phyloP scores from a whole-genome alignment of 495 filamentous ascomycete genomes.

The Xylaria nigripes region DNA sequence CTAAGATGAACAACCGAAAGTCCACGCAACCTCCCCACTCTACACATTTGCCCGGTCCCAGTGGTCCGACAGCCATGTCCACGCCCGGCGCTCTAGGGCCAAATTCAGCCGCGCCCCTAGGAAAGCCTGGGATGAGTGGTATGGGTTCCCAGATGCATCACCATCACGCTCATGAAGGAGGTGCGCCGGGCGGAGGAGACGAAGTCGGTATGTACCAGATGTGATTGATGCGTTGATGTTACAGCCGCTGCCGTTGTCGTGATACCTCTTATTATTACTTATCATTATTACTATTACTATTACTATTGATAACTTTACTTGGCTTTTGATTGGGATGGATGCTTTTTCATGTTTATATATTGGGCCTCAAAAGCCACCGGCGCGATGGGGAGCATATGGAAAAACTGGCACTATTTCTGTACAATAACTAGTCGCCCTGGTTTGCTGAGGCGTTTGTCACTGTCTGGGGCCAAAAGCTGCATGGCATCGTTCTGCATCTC shows the following conservation, averaged over 20 bases:
- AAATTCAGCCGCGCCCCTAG: conserved; percentile 39
- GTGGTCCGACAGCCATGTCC: conserved; percentile 47
- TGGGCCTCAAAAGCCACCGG: conserved; percentile 24
- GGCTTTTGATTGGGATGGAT: conserved; percentile 23
- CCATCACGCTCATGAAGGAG: conserved; percentile 73
- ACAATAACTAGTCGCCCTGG: conserved; percentile 26
- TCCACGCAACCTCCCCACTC: conserved; percentile 43
- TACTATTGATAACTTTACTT: conserved; percentile 24
- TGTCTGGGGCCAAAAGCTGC: conserved; percentile 26
- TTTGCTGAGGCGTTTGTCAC: conserved; percentile 22
- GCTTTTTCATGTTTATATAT: conserved; percentile 28
- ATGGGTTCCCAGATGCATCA: conserved; percentile 52
- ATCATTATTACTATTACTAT: conserved; percentile 26
- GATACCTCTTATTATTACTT: conserved; percentile 40
- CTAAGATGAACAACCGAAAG: conserved; percentile 85
- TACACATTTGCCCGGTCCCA: conserved; percentile 42
- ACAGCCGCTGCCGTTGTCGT: conserved; percentile 22
- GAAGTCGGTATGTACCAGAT: conserved; percentile 95
- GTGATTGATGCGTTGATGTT: conserved; percentile 41
- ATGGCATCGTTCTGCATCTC: conserved; percentile 28
- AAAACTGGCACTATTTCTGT: conserved; percentile 29
- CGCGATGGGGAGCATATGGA: conserved; percentile 22
- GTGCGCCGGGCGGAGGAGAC: conserved; percentile 59
- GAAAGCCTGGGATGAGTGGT: conserved; percentile 49
- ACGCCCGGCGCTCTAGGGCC: conserved; percentile 37